phyloP scores from a whole-genome alignment of 1,139 yeast genomes.

The Pichia sp. region DNA sequence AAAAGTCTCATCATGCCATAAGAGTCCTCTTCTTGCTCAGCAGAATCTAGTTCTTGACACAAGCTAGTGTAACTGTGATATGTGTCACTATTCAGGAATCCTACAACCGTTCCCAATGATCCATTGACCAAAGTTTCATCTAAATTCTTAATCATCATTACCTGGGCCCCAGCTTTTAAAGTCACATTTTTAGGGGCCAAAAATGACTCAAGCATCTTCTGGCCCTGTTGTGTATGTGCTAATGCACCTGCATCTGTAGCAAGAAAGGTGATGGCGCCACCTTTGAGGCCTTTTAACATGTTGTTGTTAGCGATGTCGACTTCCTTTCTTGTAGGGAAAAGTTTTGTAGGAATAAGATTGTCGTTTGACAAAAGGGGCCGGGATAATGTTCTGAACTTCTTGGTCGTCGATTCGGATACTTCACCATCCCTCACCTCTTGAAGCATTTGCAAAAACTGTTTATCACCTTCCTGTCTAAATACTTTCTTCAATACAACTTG shows the following conservation, averaged over 20 bases:
- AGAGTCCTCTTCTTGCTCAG: slow-evolving; percentile 1
- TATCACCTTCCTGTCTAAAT: slow-evolving; percentile 88
- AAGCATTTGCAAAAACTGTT: slow-evolving; percentile 73
- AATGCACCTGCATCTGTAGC: slow-evolving; percentile 65
- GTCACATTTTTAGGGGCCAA: slow-evolving; percentile 63
- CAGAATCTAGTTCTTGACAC: slow-evolving; percentile 15
- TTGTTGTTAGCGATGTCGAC: slow-evolving; percentile 73
- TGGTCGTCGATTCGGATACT: slow-evolving; percentile 51
- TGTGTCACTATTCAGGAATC: slow-evolving; percentile 61
- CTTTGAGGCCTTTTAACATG: slow-evolving; percentile 50
- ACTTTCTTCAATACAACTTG: slow-evolving; percentile 74
- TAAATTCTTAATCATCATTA: slow-evolving; percentile 89
- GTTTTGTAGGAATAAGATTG: slow-evolving; percentile 81
- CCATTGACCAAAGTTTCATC: slow-evolving; percentile 91
- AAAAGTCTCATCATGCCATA: background rate
- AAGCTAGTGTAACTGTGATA: slow-evolving; percentile 37
- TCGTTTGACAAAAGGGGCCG: slow-evolving; percentile 57
- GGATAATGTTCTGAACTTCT: slow-evolving; percentile 51
- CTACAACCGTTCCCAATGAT: slow-evolving; percentile 79
- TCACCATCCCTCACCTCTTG: slow-evolving; percentile 80
- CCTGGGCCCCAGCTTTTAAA: slow-evolving; percentile 84
- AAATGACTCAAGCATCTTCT: slow-evolving; percentile 52
- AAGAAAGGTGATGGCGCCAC: slow-evolving; percentile 44
- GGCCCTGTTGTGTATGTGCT: slow-evolving; percentile 42
- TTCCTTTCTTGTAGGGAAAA: slow-evolving; percentile 78